Conservation (phyloP, 176 grass and related monocot species). For the Cocos nucifera region DNA sequence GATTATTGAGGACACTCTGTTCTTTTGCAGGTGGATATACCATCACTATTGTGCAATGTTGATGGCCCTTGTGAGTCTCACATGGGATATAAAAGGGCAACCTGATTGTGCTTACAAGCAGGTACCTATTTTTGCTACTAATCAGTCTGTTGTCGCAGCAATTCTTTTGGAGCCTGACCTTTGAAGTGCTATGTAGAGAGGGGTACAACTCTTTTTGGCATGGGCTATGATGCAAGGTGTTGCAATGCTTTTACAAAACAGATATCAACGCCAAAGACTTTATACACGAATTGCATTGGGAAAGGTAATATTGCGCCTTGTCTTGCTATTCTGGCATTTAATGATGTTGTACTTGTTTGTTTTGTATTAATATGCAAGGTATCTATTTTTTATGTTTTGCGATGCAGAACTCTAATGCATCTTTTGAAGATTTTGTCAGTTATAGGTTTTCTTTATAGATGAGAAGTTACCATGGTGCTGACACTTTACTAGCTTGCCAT, state of each 20-base stretch:
- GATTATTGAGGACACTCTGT: not conserved
- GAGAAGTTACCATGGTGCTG: not conserved
- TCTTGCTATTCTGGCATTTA: too few species aligned
- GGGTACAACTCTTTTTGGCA: conserved; percentile 80
- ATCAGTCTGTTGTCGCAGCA: too few species aligned
- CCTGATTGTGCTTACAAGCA: conserved; percentile 90
- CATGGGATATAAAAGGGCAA: conserved; percentile 92
- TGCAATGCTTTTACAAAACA: conserved; percentile 97
- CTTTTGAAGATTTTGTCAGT: not conserved
- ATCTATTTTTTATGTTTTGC: too few species aligned
- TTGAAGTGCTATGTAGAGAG: conserved; percentile 30
- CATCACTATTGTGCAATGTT: conserved; percentile 96
- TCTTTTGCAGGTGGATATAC: conserved; percentile 87
- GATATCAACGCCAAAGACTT: conserved; percentile 96
- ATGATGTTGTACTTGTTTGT: too few species aligned
- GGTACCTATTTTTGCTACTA: conserved; percentile 19
- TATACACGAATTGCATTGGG: conserved; percentile 93
- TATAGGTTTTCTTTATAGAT: not conserved
- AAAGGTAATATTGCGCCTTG: conserved; percentile 43
- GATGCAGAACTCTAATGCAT: not conserved
- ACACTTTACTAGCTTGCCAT: too few species aligned
- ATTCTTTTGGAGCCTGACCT: too few species aligned
- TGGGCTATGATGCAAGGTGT: conserved; percentile 99
- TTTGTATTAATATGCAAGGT: too few species aligned
- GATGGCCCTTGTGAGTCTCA: conserved; percentile 96